Evolutionary conservation across 139 green algal species (phyloP), one percentile per base, ranked within the genome.

Genomic region (Haematococcus sp.): DNA sequence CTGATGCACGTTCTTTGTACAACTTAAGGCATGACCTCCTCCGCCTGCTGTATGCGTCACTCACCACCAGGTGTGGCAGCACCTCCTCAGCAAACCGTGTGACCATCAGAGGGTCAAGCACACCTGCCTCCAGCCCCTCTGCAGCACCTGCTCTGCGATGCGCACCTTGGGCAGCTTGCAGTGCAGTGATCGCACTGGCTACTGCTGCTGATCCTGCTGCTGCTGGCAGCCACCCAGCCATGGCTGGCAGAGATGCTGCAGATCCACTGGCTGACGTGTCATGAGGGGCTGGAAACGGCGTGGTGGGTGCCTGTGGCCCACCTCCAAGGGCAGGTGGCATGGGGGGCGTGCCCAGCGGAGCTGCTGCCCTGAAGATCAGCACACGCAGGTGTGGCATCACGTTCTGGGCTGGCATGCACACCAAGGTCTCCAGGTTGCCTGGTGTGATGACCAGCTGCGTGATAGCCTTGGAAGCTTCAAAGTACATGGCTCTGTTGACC

Each of bases 401-500:
- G 2, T 3, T 31, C 28, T 74, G 64, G 31, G 68, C 4, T 4
- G 63, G 73, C 73, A 79, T 79, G 64, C 11, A 20, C 20, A 73
- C 51, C 22, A 79, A 52, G 2, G 33, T 69, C 33, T 73, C 64
- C 23, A 79, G 54, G 32, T 68, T 79, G 63, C 68, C 64, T 2
- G 32, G 52, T 17, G 32, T 60, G 22, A 79, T 52, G 15, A 60
- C 60, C 31, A 79, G 64, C 25, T 20, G 11, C 4, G 7, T 22
- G 22, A 79, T n/a, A 17, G 19, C n/a, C 25, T 33, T 64, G 52
- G 25, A 40, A 3, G 64, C 63, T 52, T 79, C 73, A 49, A 69
- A 79, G 27, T 79, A 79, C 51, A 79, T 27, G 64, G 64, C 60
- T 25, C 74, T 60, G 54, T 30, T 56, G 19, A 80, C 74, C 2